Evolutionary conservation across 106 monocot species (phyloP).

Genomic region (Dendrobium huoshanense): DNA sequence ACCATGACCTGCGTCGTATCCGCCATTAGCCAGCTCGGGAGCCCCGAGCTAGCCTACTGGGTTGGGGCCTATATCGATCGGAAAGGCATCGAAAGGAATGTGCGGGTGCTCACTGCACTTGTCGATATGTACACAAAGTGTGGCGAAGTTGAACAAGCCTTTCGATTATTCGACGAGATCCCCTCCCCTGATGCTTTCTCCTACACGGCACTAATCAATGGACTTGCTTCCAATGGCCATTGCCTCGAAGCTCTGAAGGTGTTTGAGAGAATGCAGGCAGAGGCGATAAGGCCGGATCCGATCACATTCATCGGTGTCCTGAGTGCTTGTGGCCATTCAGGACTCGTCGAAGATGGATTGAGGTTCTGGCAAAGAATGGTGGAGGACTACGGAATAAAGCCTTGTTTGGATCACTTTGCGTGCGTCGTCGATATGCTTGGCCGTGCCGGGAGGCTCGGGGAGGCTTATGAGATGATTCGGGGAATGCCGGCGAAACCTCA

Average conservation of each 20-base stretch:
- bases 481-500: slow-evolving; percentile 35
- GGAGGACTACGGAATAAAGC: slow-evolving; percentile 28
- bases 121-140: slow-evolving; percentile 65
- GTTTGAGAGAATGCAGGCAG: slow-evolving; percentile 32
- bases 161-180: slow-evolving; percentile 33
- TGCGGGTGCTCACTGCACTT: slow-evolving; percentile 44
- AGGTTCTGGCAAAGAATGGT: slow-evolving; percentile 39
- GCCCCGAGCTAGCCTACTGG: slow-evolving; percentile 26
- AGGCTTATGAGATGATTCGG: slow-evolving; percentile 35
- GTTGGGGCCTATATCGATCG: slow-evolving; percentile 27
- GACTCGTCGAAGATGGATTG: slow-evolving; percentile 39
- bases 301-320: slow-evolving; percentile 51
- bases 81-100: slow-evolving; percentile 45
- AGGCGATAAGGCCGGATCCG: slow-evolving; percentile 35
- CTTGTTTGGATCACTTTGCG: slow-evolving; percentile 39
- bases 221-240: slow-evolving; percentile 57
- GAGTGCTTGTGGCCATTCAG: slow-evolving; percentile 52
- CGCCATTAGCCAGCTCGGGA: slow-evolving; percentile 32
- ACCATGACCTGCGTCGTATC: slow-evolving; percentile 45
- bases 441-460: slow-evolving; percentile 49
- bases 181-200: slow-evolving; percentile 33
- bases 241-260: slow-evolving; percentile 26
- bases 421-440: slow-evolving; percentile 50
- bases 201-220: slow-evolving; percentile 51
- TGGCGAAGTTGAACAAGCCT: slow-evolving; percentile 36